Evolutionary conservation across 768 basidiomycete genomes (phyloP).

Genomic region (Lactarius trivialis): DNA sequence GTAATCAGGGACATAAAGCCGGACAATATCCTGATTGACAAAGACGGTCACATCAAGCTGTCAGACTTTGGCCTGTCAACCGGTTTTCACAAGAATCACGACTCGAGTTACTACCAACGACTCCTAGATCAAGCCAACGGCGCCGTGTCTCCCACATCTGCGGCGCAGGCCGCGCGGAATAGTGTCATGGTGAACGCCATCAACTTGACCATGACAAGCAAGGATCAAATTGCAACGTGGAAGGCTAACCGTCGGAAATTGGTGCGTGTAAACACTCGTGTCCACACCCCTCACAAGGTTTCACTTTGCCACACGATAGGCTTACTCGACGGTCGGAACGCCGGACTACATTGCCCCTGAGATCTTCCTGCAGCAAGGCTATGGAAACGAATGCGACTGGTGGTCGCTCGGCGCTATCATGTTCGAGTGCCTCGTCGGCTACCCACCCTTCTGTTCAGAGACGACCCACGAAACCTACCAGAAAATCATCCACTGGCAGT

Average conservation of each 20-base stretch:
- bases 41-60: slow-evolving; percentile 93
- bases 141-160: slow-evolving; percentile 36
- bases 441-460: slow-evolving; percentile 95
- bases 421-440: slow-evolving; percentile 97
- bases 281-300: neutral
- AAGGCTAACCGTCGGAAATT: slow-evolving; percentile 96
- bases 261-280: slow-evolving; percentile 37
- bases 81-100: slow-evolving; percentile 98
- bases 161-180: slow-evolving; percentile 63
- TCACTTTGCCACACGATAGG: slow-evolving; percentile 39
- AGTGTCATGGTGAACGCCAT: slow-evolving; percentile 98
- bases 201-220: slow-evolving; percentile 90
- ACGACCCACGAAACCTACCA: slow-evolving; percentile 96
- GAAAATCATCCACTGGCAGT: slow-evolving; percentile 93
- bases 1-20: slow-evolving; percentile 89
- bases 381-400: slow-evolving; percentile 98
- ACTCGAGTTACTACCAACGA: slow-evolving; percentile 90
- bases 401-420: slow-evolving; percentile 99
- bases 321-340: slow-evolving; percentile 96
- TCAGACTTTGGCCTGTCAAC: slow-evolving; percentile 98
- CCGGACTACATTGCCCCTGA: slow-evolving; percentile 97
- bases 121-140: slow-evolving; percentile 65
- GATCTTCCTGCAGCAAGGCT: slow-evolving; percentile 95
- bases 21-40: slow-evolving; percentile 98
- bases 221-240: slow-evolving; percentile 95